Conservation (phyloP, 78 protist species). For the Neovahlkampfia damariscottae region DNA sequence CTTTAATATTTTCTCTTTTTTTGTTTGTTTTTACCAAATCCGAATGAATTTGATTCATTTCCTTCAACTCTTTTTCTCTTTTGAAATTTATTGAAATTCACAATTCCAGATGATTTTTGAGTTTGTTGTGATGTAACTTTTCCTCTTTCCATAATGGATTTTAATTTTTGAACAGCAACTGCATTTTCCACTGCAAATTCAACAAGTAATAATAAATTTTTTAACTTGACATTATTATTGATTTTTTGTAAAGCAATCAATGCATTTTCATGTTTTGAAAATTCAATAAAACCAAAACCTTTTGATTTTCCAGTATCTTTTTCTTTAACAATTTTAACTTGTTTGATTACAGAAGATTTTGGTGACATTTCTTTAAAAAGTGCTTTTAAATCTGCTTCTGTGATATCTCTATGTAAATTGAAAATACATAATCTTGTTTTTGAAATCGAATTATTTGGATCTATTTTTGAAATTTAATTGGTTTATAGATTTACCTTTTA, state of each 20-base stretch:
- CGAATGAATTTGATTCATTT: neutral
- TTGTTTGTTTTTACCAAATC: neutral
- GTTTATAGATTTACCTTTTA: too few relatives aligned
- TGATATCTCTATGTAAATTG: neutral
- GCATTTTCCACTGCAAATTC: conserved; percentile 5
- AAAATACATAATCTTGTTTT: neutral
- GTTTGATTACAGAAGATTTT: neutral
- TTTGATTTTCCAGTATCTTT: conserved; percentile 2
- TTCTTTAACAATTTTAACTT: conserved; percentile 5
- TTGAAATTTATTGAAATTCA: too few relatives aligned
- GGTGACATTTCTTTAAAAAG: neutral
- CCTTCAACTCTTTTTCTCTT: neutral
- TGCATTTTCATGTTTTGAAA: conserved; percentile 17
- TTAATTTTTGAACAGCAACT: neutral
- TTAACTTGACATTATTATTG: conserved; percentile 19
- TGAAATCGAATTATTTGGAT: neutral
- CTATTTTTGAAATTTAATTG: too few relatives aligned
- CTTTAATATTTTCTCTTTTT: neutral
- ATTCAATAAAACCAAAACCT: conserved; percentile 41
- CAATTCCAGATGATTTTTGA: too few relatives aligned
- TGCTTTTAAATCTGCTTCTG: neutral
- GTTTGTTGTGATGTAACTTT: too few relatives aligned
- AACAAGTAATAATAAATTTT: neutral
- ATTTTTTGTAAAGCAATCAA: conserved; percentile 19
- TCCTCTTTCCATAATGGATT: too few relatives aligned